Conservation (phyloP, 2,329 filamentous ascomycete genomes). For the Dactylellina parvicollis region DNA sequence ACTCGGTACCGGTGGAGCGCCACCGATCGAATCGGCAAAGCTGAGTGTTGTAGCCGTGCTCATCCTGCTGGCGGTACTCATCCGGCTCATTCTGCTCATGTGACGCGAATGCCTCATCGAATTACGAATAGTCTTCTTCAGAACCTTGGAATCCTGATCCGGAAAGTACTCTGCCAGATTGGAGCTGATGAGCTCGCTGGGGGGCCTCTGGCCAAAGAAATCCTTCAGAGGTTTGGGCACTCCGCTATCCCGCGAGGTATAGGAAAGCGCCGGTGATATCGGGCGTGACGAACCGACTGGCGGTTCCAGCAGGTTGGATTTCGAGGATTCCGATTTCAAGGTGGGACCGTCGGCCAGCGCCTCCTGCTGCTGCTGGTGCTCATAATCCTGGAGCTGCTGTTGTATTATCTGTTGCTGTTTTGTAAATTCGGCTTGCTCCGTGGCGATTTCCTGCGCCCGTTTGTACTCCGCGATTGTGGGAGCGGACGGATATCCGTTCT, state of each 20-base stretch:
- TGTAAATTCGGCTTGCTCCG: constrained; percentile 76
- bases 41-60: constrained; percentile 95
- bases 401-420: constrained; percentile 45
- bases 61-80: constrained; percentile 89
- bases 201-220: constrained; percentile 91
- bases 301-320: constrained; percentile 28
- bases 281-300: constrained; percentile 67
- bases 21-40: constrained; percentile 88
- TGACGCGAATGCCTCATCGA: constrained; percentile 80
- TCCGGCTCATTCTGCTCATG: constrained; percentile 77
- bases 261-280: constrained; percentile 80
- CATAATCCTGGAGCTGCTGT: constrained; percentile 29
- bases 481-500: constrained; percentile 80
- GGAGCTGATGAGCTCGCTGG: constrained; percentile 95
- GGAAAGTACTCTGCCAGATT: constrained; percentile 98
- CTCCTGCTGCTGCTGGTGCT: constrained; percentile 33
- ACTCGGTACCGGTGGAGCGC: constrained; percentile 92
- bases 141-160: constrained; percentile 90
- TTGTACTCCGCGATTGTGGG: constrained; percentile 87
- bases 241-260: constrained; percentile 59
- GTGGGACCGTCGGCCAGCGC: not conserved
- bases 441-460: constrained; percentile 85
- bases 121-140: constrained; percentile 92
- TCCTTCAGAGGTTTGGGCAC: constrained; percentile 60
- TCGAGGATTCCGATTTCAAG: constrained; percentile 26